phyloP scores from a whole-genome alignment of 2,329 filamentous ascomycete species.

The Aspergillus phoenicis region DNA sequence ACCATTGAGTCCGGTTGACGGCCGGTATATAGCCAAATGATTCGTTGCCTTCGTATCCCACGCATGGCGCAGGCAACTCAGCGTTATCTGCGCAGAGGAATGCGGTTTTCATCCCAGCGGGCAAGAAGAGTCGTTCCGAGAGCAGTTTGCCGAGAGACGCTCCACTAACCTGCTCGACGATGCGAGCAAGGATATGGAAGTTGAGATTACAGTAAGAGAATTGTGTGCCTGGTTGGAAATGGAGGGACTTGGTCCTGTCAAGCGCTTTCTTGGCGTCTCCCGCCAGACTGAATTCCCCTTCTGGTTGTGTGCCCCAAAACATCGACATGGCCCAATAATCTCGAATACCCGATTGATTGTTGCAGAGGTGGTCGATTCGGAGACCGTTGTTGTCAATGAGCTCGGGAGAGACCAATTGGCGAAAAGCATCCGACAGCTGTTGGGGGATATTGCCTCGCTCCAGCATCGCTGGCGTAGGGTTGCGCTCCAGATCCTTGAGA shows the following conservation, averaged over 20 bases:
- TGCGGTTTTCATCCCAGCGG: slow-evolving; percentile 49
- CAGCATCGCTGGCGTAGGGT: slow-evolving; percentile 34
- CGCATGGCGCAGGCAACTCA: slow-evolving; percentile 41
- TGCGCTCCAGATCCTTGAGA: slow-evolving; percentile 38
- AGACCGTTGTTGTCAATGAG: slow-evolving; percentile 31
- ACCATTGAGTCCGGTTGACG: slow-evolving; percentile 50
- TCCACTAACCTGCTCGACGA: slow-evolving; percentile 44
- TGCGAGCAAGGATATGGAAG: slow-evolving; percentile 43
- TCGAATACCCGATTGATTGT: slow-evolving; percentile 49
- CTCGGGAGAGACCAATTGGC: slow-evolving; percentile 22
- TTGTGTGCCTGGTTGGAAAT: slow-evolving; percentile 48
- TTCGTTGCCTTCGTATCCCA: slow-evolving; percentile 50
- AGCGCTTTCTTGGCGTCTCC: slow-evolving; percentile 33
- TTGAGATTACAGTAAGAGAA: slow-evolving; percentile 51
- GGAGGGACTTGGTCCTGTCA: slow-evolving; percentile 39
- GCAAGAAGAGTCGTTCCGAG: slow-evolving; percentile 41
- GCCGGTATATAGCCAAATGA: slow-evolving; percentile 40
- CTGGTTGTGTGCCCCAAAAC: slow-evolving; percentile 47
- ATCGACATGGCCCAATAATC: slow-evolving; percentile 52
- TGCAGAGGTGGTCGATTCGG: slow-evolving; percentile 41
- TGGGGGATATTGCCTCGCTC: slow-evolving; percentile 33
- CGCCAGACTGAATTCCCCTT: slow-evolving; percentile 43
- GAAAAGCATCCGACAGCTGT: slow-evolving; percentile 34
- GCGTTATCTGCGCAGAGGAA: slow-evolving; percentile 42
- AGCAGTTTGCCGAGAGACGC: slow-evolving; percentile 41